Evolutionary conservation across 352 stramenopile genomes (phyloP).

Genomic region (Salisapilia sapeloensis): DNA sequence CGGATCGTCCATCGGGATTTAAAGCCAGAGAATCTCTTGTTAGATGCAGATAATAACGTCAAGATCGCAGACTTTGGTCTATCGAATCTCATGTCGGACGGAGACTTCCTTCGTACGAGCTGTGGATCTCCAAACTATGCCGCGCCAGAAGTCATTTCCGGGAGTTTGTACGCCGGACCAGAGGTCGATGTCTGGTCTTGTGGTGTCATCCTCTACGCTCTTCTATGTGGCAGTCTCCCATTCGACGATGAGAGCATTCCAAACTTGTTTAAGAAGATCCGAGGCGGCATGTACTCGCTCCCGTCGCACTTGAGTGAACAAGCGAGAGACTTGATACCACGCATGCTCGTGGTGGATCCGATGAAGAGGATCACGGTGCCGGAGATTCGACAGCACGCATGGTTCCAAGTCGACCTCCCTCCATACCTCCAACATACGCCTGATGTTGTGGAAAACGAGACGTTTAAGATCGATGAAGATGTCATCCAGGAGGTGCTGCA

Average conservation of each 20-base stretch:
- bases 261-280: slow-evolving; percentile 99
- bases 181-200: slow-evolving; percentile 99
- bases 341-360: slow-evolving; percentile 98
- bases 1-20: slow-evolving; percentile 98
- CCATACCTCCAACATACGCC: slow-evolving; percentile 93
- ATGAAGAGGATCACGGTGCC: slow-evolving; percentile 99
- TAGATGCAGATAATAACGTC: slow-evolving; percentile 98
- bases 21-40: slow-evolving; percentile 95
- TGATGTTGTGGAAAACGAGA: slow-evolving; percentile 91
- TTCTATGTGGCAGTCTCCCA: slow-evolving; percentile 95
- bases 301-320: slow-evolving; percentile 93
- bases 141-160: slow-evolving; percentile 98
- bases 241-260: slow-evolving; percentile 99
- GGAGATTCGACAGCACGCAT: slow-evolving; percentile 96
- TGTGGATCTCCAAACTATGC: slow-evolving; percentile 98
- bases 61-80: slow-evolving; percentile 99
- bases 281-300: slow-evolving; percentile 94
- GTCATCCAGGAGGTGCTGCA: slow-evolving; percentile 38
- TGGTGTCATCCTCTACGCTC: slow-evolving; percentile 97
- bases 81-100: slow-evolving; percentile 97
- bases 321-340: slow-evolving; percentile 92
- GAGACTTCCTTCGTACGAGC: slow-evolving; percentile 96
- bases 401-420: slow-evolving; percentile 96
- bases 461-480: slow-evolving; percentile 68
- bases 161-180: slow-evolving; percentile 94